Conservation (phyloP, 2,329 filamentous ascomycete genomes). For the Calonectria leucothoes region DNA sequence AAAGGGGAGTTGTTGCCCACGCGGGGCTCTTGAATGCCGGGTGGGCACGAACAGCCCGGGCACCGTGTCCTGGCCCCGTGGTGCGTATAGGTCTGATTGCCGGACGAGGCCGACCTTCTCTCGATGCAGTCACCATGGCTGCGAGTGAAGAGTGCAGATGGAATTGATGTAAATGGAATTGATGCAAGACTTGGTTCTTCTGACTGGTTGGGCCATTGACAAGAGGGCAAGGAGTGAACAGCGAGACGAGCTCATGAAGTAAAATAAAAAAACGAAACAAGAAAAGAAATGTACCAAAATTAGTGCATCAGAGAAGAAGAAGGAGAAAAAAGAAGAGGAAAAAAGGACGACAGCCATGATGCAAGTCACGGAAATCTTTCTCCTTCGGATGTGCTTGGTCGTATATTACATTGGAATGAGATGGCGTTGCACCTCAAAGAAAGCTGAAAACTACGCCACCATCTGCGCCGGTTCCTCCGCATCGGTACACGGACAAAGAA, state of each 20-base stretch:
- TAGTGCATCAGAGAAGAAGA: neutral
- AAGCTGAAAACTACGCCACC: slow-evolving; percentile 19
- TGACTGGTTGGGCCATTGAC: neutral
- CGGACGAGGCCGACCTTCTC: slow-evolving; percentile 32
- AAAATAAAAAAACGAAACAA: neutral
- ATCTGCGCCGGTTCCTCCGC: slow-evolving; percentile 19
- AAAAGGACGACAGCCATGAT: neutral
- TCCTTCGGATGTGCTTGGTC: slow-evolving; percentile 9
- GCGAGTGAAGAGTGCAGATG: neutral
- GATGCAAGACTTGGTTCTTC: neutral
- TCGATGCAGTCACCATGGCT: slow-evolving; percentile 31
- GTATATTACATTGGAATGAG: slow-evolving; percentile 35
- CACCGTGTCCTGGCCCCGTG: slow-evolving; percentile 24
- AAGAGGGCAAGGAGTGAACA: neutral
- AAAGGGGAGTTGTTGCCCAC: slow-evolving; percentile 36
- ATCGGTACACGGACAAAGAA: slow-evolving; percentile 26
- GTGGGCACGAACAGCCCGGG: slow-evolving; percentile 22
- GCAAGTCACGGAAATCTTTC: neutral
- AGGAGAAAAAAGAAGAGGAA: neutral
- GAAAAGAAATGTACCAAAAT: neutral
- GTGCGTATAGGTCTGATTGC: slow-evolving; percentile 39
- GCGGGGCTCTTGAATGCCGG: slow-evolving; percentile 35
- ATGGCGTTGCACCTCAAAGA: slow-evolving; percentile 32
- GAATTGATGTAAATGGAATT: neutral
- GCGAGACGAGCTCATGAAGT: neutral